Percentiles rank a stretch among this genome's conserved stretches.
Evolutionary conservation across 1,284 basidiomycete genomes (phyloP).

Genomic region (Mycena citricolor): DNA sequence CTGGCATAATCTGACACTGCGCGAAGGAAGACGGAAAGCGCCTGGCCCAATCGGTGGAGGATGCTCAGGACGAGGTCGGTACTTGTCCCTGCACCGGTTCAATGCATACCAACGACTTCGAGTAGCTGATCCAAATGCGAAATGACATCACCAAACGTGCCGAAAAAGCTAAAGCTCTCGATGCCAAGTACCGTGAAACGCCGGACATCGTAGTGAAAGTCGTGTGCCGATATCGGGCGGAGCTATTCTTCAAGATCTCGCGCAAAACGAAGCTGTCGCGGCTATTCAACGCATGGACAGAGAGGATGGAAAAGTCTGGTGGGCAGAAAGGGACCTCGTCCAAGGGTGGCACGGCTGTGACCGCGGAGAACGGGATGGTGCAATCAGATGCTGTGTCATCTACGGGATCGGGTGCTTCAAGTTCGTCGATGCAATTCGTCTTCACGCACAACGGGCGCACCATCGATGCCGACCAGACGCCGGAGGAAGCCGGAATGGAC

Average conservation of each 20-base stretch:
- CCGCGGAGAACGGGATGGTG: slow-evolving; percentile 43
- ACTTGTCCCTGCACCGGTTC: slow-evolving; percentile 9
- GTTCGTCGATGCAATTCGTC: slow-evolving; percentile 65
- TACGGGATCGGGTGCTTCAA: slow-evolving; percentile 31
- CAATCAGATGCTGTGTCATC: slow-evolving; percentile 44
- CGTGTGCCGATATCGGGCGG: slow-evolving; percentile 80
- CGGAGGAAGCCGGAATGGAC: slow-evolving; percentile 82
- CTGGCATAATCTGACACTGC: slow-evolving; percentile 21
- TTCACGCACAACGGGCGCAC: slow-evolving; percentile 78
- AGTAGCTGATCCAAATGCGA: slow-evolving; percentile 77
- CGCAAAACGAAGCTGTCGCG: slow-evolving; percentile 80
- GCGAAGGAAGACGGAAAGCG: slow-evolving; percentile 82
- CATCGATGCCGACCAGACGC: slow-evolving; percentile 72
- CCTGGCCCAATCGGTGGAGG: slow-evolving; percentile 72
- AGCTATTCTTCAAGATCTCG: slow-evolving; percentile 85
- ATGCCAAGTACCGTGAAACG: slow-evolving; percentile 73
- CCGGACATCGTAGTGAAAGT: slow-evolving; percentile 84
- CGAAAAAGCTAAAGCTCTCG: slow-evolving; percentile 71
- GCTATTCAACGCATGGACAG: slow-evolving; percentile 83
- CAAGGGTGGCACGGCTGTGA: slow-evolving; percentile 30
- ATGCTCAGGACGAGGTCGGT: slow-evolving; percentile 75
- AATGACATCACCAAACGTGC: slow-evolving; percentile 72
- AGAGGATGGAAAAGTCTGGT: slow-evolving; percentile 67
- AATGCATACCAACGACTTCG: slow-evolving; percentile 13
- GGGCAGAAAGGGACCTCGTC: too few relatives aligned